These are phyloP conservation scores for Golovinomyces cichoracearum DNA, from an alignment of 2,329 filamentous ascomycete genomes.

Conservation along the genomic window DNA sequence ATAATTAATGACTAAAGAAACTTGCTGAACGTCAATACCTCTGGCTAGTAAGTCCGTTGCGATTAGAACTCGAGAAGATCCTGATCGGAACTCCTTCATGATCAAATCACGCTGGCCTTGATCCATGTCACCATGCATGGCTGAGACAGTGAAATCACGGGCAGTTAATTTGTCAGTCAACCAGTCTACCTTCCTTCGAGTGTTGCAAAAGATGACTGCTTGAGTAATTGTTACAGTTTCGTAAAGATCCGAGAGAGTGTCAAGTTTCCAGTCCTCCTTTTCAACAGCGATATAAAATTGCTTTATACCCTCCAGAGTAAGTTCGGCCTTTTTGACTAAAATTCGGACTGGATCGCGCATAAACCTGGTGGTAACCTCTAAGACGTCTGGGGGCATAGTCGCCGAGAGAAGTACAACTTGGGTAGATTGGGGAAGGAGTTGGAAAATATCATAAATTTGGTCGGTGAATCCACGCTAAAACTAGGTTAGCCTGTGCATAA, in stretches of 20 bases:
- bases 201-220: conserved; percentile 99
- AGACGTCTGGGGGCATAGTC: conserved; percentile 96
- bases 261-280: conserved; percentile 99
- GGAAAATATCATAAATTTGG: conserved; percentile 99
- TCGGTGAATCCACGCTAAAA: conserved; percentile 84
- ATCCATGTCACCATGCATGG: conserved; percentile 99
- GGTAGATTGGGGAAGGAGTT: conserved; percentile 88
- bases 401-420: conserved; percentile 96
- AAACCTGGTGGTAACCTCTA: conserved; percentile 99
- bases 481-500: conserved; percentile 16
- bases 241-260: conserved; percentile 95
- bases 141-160: conserved; percentile 96
- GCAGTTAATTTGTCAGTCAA: conserved; percentile 96
- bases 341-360: conserved; percentile 99
- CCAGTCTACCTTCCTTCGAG: conserved; percentile 99
- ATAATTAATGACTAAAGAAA: conserved; percentile 99
- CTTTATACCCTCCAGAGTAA: conserved; percentile 99
- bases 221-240: conserved; percentile 99
- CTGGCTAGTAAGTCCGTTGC: conserved; percentile 92
- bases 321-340: conserved; percentile 97
- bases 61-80: conserved; percentile 93
- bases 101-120: conserved; percentile 93
- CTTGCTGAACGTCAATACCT: conserved; percentile 99
- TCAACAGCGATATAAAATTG: conserved; percentile 99
- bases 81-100: conserved; percentile 99